These are phyloP conservation scores for Dictyostelium capitatum DNA, from an alignment of 78 protist species.

Conservation along the genomic window DNA sequence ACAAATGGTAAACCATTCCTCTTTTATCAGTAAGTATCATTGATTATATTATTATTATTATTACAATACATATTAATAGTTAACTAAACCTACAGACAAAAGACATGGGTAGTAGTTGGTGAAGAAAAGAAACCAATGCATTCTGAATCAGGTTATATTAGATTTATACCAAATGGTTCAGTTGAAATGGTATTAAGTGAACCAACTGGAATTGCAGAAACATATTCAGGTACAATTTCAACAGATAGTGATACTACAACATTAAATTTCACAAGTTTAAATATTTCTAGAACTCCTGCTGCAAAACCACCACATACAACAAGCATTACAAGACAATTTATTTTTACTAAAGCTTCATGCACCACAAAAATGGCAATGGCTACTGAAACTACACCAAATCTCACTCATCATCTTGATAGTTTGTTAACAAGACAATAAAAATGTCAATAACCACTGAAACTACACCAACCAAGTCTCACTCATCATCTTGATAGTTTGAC, in stretches of 20 bases:
- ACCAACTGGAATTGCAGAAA: constrained; percentile 49
- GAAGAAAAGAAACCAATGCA: constrained; percentile 19
- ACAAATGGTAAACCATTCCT: constrained; percentile 57
- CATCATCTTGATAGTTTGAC: no score
- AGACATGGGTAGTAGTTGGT: constrained; percentile 16
- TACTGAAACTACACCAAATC: constrained; percentile 17
- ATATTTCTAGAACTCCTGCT: constrained; percentile 64
- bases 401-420: constrained; percentile 36
- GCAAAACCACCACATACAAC: constrained; percentile 62
- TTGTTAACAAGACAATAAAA: not conserved
- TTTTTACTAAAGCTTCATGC: not conserved
- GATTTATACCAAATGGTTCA: constrained; percentile 59
- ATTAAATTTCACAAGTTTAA: not conserved
- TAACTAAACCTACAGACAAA: constrained; percentile 68
- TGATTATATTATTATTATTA: no score
- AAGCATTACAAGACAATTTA: constrained; percentile 7
- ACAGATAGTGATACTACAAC: not conserved
- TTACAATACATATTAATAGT: no score
- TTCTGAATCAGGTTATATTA: constrained; percentile 42
- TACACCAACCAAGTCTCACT: no score
- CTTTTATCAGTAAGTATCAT: constrained; percentile 19
- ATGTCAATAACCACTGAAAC: no score
- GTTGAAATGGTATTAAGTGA: constrained; percentile 22
- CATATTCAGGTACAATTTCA: constrained; percentile 25
- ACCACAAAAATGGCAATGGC: constrained; percentile 52